Conservation (phyloP, 495 filamentous ascomycete species). For the Penicillium maclennaniae region DNA sequence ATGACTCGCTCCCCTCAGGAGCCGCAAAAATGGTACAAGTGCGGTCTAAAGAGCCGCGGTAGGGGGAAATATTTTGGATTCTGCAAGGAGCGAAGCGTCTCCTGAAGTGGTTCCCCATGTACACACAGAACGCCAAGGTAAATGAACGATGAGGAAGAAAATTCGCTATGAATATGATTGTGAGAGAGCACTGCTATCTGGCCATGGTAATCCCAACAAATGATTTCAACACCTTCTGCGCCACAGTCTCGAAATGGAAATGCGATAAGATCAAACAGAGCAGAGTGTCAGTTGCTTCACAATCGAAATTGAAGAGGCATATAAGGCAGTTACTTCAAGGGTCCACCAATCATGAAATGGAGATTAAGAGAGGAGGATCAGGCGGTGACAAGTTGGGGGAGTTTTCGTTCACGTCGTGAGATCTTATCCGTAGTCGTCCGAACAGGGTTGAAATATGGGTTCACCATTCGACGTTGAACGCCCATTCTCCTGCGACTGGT, state of each 20-base stretch:
- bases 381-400: background rate
- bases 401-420: constrained; percentile 37
- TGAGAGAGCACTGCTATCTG: constrained; percentile 9
- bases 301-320: background rate
- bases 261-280: background rate
- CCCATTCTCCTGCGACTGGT: constrained; percentile 35
- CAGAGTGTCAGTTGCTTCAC: background rate
- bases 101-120: background rate
- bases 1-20: background rate
- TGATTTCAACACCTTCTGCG: constrained; percentile 16
- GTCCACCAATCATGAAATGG: background rate
- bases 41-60: background rate
- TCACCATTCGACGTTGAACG: constrained; percentile 45
- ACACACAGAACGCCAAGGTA: background rate
- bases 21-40: background rate
- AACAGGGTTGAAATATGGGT: background rate
- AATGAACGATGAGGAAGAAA: background rate
- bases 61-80: background rate
- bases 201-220: constrained; percentile 4
- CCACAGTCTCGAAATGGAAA: constrained; percentile 7
- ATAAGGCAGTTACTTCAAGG: background rate
- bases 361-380: background rate
- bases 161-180: constrained; percentile 8
- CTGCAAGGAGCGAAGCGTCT: background rate
- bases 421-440: constrained; percentile 9